These are phyloP conservation scores for Pleurotus tuber-regium DNA, from an alignment of 768 basidiomycete genomes.

Conservation along the genomic window DNA sequence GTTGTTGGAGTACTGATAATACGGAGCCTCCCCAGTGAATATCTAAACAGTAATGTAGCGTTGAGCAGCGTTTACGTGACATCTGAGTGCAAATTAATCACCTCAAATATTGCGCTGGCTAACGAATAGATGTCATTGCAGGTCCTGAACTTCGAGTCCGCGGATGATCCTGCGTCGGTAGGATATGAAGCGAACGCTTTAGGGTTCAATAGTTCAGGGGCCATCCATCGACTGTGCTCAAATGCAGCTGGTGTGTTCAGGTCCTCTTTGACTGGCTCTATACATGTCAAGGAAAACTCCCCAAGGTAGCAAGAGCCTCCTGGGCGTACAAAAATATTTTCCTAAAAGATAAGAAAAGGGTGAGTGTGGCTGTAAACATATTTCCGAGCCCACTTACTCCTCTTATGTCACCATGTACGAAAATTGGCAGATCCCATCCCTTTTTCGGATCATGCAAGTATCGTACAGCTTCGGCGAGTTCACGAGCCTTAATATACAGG, in stretches of 20 bases:
- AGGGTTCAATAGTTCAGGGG: constrained; percentile 4
- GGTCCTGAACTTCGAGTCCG: background rate
- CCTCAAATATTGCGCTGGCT: constrained; percentile 4
- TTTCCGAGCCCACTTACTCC: background rate
- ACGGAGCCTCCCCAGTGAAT: constrained; percentile 1
- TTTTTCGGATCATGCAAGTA: constrained; percentile 4
- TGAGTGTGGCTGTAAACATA: background rate
- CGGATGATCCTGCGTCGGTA: constrained; percentile 2
- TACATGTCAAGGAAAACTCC: constrained; percentile 8
- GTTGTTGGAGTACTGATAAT: constrained; percentile 8
- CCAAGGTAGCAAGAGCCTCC: constrained; percentile 7
- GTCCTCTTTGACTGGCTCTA: constrained; percentile 2
- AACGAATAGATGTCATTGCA: constrained; percentile 7
- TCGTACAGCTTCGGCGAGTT: background rate
- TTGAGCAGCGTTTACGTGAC: background rate
- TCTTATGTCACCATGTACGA: constrained; percentile 7
- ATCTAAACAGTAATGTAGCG: too few species aligned
- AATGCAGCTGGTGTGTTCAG: constrained; percentile 1
- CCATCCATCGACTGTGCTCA: constrained; percentile 1
- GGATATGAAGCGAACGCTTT: constrained; percentile 7
- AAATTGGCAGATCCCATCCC: constrained; percentile 1
- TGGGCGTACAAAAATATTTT: constrained; percentile 5
- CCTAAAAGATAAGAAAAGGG: background rate
- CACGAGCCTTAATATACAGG: background rate
- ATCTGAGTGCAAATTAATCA: background rate